Evolutionary conservation across 2,329 filamentous ascomycete genomes (phyloP), one percentile per base, ranked within the genome.

Genomic region (Colletotrichum navitas): DNA sequence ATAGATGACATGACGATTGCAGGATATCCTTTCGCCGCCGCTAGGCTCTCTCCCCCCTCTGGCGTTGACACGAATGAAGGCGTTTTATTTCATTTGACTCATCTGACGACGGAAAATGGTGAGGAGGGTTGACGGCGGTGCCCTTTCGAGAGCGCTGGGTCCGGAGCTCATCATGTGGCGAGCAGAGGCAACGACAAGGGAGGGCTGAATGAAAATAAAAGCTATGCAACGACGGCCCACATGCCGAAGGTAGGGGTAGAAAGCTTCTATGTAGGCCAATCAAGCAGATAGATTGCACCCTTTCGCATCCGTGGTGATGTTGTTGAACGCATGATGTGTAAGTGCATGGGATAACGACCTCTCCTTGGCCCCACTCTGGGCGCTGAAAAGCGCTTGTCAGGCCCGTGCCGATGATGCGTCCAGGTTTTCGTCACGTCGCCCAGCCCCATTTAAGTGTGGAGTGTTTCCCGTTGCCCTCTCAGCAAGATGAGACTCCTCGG

Each of bases 1-100:
- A 72, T 72, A 72, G 70, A 72, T 62, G 70, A 72, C 67, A 59
- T 72, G 70, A 72, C 63, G 70, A 72, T 71, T 72, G 70, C 70
- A 72, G 70, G 70, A 72, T 71, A 70, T 62, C 61, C 55, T 71
- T 71, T 71, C 61, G 49, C 66, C 66, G 34, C 55, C 47, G 21
- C 63, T 34, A 26, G 66, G 56, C 61, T 58, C 64, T 64, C 68
- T 47, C 3, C 8, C 29, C 29, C 29, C 4, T 29, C 29, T 29
- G 68, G 61, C 49, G 32, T 66, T 66, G 70, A 71, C 60, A 66
- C 49, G 63, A 59, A 60, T 59, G 39, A 56, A 66, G 62, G 49
- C 55, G 41, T 61, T 41, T 64, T 71, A 66, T 71, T 72, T 72
- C 66, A 61, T 72, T 66, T 72, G 41, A 66, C 61, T 71, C 39